Conservation (phyloP, 2,329 filamentous ascomycete genomes). For the Monosporascus sp. region DNA sequence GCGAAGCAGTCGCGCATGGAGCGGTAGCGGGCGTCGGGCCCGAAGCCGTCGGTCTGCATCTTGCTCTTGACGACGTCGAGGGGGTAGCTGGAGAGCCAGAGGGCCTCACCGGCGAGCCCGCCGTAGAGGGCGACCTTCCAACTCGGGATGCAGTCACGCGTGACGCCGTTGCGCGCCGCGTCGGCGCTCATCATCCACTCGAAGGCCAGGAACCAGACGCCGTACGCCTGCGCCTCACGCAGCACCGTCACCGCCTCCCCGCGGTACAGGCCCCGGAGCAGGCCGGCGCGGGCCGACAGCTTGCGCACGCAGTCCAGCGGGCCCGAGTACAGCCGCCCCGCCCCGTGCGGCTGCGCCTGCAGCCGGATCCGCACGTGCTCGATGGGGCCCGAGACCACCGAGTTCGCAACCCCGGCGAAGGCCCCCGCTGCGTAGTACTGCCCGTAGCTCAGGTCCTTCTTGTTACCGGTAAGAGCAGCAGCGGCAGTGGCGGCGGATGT, state of each 20-base stretch:
- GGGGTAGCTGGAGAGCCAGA: conserved; percentile 92
- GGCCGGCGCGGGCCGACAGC: conserved; percentile 61
- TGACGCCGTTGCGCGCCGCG: conserved; percentile 68
- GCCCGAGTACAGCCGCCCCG: conserved; percentile 69
- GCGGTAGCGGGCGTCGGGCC: conserved; percentile 61
- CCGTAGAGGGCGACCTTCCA: conserved; percentile 90
- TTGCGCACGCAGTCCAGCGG: conserved; percentile 89
- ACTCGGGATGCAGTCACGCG: conserved; percentile 70
- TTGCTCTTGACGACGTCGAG: conserved; percentile 98
- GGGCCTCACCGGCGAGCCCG: conserved; percentile 84
- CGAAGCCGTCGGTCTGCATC: conserved; percentile 97
- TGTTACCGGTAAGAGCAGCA: too few relatives aligned
- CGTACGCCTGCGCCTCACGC: conserved; percentile 91
- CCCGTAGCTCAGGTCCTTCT: conserved; percentile 58
- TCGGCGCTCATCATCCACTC: conserved; percentile 96
- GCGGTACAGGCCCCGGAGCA: conserved; percentile 74
- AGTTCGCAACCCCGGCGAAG: conserved; percentile 89
- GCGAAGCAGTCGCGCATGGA: conserved; percentile 86
- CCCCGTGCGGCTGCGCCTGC: conserved; percentile 92
- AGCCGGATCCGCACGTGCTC: conserved; percentile 95
- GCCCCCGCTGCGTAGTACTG: conserved; percentile 91
- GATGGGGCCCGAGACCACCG: conserved; percentile 80
- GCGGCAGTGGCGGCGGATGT: conserved; percentile 42
- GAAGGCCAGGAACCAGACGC: conserved; percentile 89
- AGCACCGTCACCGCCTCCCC: conserved; percentile 80